These are phyloP conservation scores for Macrophomina phaseolina DNA, from an alignment of 2,329 filamentous ascomycete genomes.

Conservation along the genomic window DNA sequence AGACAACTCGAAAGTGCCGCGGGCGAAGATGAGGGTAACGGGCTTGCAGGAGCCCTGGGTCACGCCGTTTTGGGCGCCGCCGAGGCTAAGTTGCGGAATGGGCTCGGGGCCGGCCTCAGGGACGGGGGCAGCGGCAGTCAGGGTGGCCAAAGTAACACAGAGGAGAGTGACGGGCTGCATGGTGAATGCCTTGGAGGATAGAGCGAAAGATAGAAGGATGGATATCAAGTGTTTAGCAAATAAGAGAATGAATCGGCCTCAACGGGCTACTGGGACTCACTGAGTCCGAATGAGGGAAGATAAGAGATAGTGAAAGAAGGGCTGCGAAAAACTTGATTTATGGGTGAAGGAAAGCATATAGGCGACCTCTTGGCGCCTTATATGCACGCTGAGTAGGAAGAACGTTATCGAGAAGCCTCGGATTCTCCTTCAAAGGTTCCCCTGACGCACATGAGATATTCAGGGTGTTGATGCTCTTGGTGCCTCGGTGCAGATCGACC, in stretches of 20 bases:
- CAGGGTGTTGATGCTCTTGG: background rate
- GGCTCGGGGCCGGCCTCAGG: background rate
- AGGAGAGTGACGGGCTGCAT: constrained; percentile 4
- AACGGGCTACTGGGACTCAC: background rate
- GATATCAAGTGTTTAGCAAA: background rate
- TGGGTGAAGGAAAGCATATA: background rate
- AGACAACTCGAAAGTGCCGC: constrained; percentile 57
- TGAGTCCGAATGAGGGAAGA: background rate
- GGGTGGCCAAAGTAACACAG: background rate
- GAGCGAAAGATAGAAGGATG: background rate
- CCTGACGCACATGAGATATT: background rate
- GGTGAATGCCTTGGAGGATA: background rate
- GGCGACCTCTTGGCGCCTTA: background rate
- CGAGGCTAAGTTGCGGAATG: constrained; percentile 23
- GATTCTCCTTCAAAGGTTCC: background rate
- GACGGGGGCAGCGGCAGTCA: background rate
- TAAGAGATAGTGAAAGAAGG: background rate
- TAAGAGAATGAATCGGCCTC: background rate
- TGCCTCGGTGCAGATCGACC: background rate
- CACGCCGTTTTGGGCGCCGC: constrained; percentile 36
- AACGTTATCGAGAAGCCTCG: background rate
- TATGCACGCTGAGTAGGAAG: background rate
- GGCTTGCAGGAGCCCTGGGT: constrained; percentile 26
- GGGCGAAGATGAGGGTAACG: constrained; percentile 62
- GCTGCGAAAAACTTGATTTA: background rate